Evolutionary conservation across 2,329 filamentous ascomycete species (phyloP), one percentile per base, ranked within the genome.

Genomic region (Colletotrichum magnum): DNA sequence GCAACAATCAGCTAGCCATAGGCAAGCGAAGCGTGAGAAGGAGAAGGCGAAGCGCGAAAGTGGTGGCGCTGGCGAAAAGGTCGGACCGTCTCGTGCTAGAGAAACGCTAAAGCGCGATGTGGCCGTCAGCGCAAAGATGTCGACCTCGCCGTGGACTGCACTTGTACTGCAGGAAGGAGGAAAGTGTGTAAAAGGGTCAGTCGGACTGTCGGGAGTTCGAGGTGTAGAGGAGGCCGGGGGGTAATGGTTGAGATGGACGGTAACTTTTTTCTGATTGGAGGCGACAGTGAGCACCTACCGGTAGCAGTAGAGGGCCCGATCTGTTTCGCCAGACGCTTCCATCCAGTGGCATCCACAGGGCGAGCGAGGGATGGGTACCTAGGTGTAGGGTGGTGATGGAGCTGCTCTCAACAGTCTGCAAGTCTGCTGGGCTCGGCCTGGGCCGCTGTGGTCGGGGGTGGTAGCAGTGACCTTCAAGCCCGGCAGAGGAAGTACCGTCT

Each of bases 1-100:
- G 58, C 52, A 64, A 43, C 64, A 59, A 58, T 70, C 68, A 70
- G 57, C 50, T 68, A 45, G 58, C 68, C 64, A 70, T 70, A 21
- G 48, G 50, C 47, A 45, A 36, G 47, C 45, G 21, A 67, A 39
- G 21, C 51, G 36, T 50, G 43, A n/a, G 53, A 67, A 41, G 10
- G 45, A 43, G 62, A 67, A 41, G 10, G 45, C 36, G 56, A 65
- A 53, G 66, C 63, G 62, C 67, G 57, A 60, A 54, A 54, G 56
- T 58, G 62, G 67, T 66, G 57, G 67, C 67, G 67, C 56, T 52
- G 62, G 67, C 56, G 56, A 50, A 36, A 67, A 60, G 45, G 62
- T 57, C 67, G 56, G 62, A 57, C 56, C 45, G 62, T 61, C 51
- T 64, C 57, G 50, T 67, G 67, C 67, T 69, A 69, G 43, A 52